These are phyloP conservation scores for Coccomyxa sp. DNA, from an alignment of 139 green algal species.

Conservation along the genomic window DNA sequence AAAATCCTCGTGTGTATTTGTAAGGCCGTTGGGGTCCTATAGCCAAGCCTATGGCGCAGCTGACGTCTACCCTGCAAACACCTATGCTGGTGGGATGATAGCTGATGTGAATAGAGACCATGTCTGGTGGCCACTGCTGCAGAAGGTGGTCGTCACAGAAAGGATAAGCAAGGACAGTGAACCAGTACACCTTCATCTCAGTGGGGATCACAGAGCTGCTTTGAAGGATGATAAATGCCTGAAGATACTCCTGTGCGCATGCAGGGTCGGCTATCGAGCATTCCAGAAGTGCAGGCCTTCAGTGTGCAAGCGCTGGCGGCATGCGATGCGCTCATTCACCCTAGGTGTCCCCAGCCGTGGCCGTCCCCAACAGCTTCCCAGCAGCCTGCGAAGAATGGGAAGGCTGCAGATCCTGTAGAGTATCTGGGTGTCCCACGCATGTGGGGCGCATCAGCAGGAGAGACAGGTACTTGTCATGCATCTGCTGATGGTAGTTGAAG, in stretches of 20 bases:
- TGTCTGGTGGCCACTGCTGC: too few relatives aligned
- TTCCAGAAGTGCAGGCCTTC: neutral
- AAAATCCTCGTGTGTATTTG: conserved; percentile 1
- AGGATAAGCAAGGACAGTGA: neutral
- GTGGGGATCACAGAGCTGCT: neutral
- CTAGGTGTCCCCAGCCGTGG: conserved; percentile 6
- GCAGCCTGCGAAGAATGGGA: neutral
- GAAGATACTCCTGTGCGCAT: neutral
- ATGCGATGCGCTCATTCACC: conserved; percentile 47
- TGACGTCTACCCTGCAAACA: too few relatives aligned
- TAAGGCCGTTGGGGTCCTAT: conserved; percentile 12
- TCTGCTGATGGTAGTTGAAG: neutral
- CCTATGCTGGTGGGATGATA: too few relatives aligned
- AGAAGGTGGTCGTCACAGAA: neutral
- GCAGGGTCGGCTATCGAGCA: neutral
- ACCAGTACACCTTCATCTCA: neutral
- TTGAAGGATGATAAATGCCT: neutral
- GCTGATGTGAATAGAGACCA: too few relatives aligned
- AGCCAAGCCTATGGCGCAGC: too few relatives aligned
- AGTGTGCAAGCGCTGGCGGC: conserved; percentile 13
- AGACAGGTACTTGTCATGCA: neutral
- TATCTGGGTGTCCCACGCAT: conserved; percentile 28
- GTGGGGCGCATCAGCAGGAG: conserved; percentile 8
- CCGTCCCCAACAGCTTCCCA: neutral
- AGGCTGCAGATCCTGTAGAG: neutral